A percentile compares a stretch with the other conserved stretches of the same genome.
These are phyloP conservation scores for Balakata baccata DNA, from an alignment of 345 rosid genomes.

Conservation along the genomic window DNA sequence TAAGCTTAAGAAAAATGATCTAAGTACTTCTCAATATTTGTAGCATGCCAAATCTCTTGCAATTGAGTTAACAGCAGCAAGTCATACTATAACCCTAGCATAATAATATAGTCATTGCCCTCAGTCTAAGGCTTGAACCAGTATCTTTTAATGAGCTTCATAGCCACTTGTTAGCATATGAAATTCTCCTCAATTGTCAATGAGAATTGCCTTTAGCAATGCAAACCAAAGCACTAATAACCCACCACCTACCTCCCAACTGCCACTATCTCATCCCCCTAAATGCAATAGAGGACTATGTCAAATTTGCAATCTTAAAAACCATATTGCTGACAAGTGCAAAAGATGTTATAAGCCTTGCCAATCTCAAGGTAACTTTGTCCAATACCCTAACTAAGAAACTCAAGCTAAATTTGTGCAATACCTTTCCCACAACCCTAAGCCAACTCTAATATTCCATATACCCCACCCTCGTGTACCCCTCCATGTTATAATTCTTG, in stretches of 20 bases:
- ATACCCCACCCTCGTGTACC: background rate
- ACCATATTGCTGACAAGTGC: background rate
- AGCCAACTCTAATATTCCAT: background rate
- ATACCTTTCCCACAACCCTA: background rate
- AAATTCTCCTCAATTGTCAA: no score
- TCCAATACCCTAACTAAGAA: no score
- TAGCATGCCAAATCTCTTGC: background rate
- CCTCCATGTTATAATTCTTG: no score
- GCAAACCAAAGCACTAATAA: no score
- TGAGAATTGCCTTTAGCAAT: background rate
- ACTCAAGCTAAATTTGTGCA: no score
- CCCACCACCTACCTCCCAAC: background rate
- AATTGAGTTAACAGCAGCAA: background rate
- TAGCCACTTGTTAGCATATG: background rate
- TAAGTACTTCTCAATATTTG: no score
- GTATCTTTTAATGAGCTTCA: background rate
- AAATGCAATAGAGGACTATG: background rate
- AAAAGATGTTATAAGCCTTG: background rate
- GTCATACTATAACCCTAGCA: background rate
- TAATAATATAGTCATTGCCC: background rate
- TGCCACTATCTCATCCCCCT: background rate
- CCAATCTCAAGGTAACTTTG: background rate
- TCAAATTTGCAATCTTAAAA: background rate
- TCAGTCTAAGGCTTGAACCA: background rate
- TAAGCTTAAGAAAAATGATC: background rate